These are phyloP conservation scores for Ceratocystis papillata DNA, from an alignment of 2,329 filamentous ascomycete genomes.

Conservation along the genomic window DNA sequence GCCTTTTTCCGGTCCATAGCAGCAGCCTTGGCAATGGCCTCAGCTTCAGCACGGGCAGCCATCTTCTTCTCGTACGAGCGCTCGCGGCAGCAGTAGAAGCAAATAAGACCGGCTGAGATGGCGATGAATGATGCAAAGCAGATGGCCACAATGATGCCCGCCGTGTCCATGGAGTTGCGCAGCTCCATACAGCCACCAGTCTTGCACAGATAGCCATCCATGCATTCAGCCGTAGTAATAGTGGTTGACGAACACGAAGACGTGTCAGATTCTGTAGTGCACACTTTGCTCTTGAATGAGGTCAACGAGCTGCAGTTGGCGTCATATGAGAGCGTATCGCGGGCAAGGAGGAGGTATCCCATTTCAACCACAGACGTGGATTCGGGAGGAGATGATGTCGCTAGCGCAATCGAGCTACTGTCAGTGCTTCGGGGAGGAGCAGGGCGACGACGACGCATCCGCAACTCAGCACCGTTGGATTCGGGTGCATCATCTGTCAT, in stretches of 20 bases:
- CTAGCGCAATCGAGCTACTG: background rate
- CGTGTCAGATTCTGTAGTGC: conserved; percentile 29
- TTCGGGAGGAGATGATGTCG: background rate
- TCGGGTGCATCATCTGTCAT: conserved; percentile 23
- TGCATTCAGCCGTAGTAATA: conserved; percentile 34
- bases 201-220: conserved; percentile 37
- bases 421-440: conserved; percentile 11
- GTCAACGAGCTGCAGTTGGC: conserved; percentile 25
- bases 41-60: conserved; percentile 40
- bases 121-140: conserved; percentile 37
- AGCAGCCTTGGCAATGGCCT: conserved; percentile 40
- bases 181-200: conserved; percentile 38
- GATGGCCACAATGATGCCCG: conserved; percentile 40
- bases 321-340: conserved; percentile 17
- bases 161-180: conserved; percentile 34
- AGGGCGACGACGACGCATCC: conserved; percentile 22
- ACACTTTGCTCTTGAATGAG: conserved; percentile 31
- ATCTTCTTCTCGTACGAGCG: conserved; percentile 36
- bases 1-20: conserved; percentile 34
- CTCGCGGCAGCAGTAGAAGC: conserved; percentile 45
- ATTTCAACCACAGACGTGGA: conserved; percentile 24
- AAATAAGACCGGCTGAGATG: conserved; percentile 34
- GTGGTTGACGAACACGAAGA: conserved; percentile 35
- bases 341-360: conserved; percentile 25
- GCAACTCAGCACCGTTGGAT: conserved; percentile 16